Evolutionary conservation across 2,329 filamentous ascomycete species (phyloP).

Genomic region (Triangularia verruculosa): DNA sequence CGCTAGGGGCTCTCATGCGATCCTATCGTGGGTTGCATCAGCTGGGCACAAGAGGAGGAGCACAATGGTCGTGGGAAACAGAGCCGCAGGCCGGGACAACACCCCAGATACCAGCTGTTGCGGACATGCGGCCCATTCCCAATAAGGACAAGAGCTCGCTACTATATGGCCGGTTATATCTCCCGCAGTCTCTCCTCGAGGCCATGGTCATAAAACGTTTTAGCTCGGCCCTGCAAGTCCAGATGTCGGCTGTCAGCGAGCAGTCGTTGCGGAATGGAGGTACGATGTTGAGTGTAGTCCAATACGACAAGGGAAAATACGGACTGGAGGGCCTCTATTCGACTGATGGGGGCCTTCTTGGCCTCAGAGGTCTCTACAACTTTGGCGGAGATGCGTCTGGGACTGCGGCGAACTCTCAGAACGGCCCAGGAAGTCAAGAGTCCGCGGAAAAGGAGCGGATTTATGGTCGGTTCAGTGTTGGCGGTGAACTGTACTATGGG

Average conservation of each 20-base stretch:
- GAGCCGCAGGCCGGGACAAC: constrained; percentile 18
- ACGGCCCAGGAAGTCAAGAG: constrained; percentile 13
- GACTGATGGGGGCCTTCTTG: constrained; percentile 86
- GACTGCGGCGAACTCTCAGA: constrained; percentile 22
- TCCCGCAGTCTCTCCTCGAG: constrained; percentile 82
- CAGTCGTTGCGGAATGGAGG: constrained; percentile 70
- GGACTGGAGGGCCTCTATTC: constrained; percentile 87
- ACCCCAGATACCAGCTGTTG: constrained; percentile 24
- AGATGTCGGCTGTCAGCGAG: constrained; percentile 75
- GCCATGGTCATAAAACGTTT: constrained; percentile 78
- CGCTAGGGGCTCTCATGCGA: constrained; percentile 72
- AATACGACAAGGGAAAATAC: constrained; percentile 84
- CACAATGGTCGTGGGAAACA: constrained; percentile 23
- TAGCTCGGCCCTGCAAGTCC: constrained; percentile 73
- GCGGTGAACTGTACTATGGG: constrained; percentile 93
- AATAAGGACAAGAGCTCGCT: constrained; percentile 50
- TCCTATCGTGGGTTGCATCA: constrained; percentile 79
- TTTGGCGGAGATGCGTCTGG: constrained; percentile 70
- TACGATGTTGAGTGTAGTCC: constrained; percentile 68
- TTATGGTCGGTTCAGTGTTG: constrained; percentile 82
- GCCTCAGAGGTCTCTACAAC: constrained; percentile 87
- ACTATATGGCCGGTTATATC: constrained; percentile 74
- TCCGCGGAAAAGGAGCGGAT: constrained; percentile 53
- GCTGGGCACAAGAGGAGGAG: constrained; percentile 37
- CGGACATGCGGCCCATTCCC: constrained; percentile 12